Base-by-base conservation (phyloP, 257 asterid species). In the Lycium ferocissimum region DNA sequence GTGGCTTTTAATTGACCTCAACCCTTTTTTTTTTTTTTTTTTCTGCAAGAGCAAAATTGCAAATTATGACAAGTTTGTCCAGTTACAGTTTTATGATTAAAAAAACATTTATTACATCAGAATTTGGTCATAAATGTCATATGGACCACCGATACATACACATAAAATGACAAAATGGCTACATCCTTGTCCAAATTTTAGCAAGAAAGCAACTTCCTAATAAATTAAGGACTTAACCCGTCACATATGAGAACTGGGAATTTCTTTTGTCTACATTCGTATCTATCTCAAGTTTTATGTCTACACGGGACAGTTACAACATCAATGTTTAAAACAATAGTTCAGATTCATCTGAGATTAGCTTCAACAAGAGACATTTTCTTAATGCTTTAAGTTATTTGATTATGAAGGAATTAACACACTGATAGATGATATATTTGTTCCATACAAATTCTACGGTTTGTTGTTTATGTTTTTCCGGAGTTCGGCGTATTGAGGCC, bases 171-270 rank as follows among this genome's bases (percentile, higher is more conserved):
- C 47, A 84, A 84, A 67, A 33, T 38, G 62, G 5, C 20, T 26
- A 35, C 40, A 10, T 49, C n/a, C 33, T 40, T 15, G 20, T 66
- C 82, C 11, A 80, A 53, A 20, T 85, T 83, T 66, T 14, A 49
- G 56, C 43, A 65, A 9, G 70, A 45, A 67, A 80, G 63, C 47
- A 53, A 76, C 82, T 13, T 10, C 14, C 13, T 51, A 51, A 26
- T 76, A 76, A 76, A 76, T 76, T 22, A 22, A 12, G 80, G 45
- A 76, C 82, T 76, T 37, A 76, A 76, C 15, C 51, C 82, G 82
- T 76, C 47, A 76, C 26, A 26, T 38, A 9, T 51, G 63, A 76
- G 20, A 51, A 51, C 63, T 75, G 13, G 5, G 81, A 51, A 75
- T 51, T 22, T 13, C 35, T 47, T 49, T 49, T 22, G 81, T 51